These are phyloP conservation scores for Termitomyces heimii DNA, from an alignment of 768 basidiomycete genomes.

Conservation along the genomic window DNA sequence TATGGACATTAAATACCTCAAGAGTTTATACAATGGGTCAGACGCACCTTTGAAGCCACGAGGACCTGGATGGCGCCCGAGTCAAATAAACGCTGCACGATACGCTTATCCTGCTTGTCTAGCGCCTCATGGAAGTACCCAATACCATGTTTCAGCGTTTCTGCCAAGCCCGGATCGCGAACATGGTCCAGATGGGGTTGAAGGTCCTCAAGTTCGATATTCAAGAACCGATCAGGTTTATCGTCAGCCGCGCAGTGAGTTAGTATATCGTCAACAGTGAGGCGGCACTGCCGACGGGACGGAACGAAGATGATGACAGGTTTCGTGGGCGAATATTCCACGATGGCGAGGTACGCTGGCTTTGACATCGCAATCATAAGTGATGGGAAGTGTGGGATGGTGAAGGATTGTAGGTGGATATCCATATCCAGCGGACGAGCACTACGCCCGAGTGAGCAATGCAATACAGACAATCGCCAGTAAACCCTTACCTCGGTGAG, in stretches of 20 bases:
- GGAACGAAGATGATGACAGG: conserved; percentile 93
- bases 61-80: conserved; percentile 93
- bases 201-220: conserved; percentile 77
- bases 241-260: conserved; percentile 87
- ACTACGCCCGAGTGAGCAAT: conserved; percentile 30
- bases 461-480: background rate
- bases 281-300: conserved; percentile 87
- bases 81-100: conserved; percentile 88
- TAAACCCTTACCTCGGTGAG: conserved; percentile 63
- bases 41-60: conserved; percentile 80
- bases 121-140: conserved; percentile 96
- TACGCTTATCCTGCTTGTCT: conserved; percentile 86
- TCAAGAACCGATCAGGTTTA: conserved; percentile 80
- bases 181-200: conserved; percentile 87
- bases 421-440: conserved; percentile 97
- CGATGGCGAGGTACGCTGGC: conserved; percentile 89
- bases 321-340: conserved; percentile 79
- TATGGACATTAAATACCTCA: conserved; percentile 19
- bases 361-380: conserved; percentile 99
- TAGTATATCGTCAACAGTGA: conserved; percentile 89
- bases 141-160: conserved; percentile 84
- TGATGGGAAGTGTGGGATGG: conserved; percentile 96
- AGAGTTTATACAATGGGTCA: background rate
- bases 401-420: conserved; percentile 94
- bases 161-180: conserved; percentile 65